Percentiles rank a stretch among this genome's conserved stretches.
These are phyloP conservation scores for Pseudogymnoascus sp. DNA, from an alignment of 2,329 filamentous ascomycete genomes.

Conservation along the genomic window DNA sequence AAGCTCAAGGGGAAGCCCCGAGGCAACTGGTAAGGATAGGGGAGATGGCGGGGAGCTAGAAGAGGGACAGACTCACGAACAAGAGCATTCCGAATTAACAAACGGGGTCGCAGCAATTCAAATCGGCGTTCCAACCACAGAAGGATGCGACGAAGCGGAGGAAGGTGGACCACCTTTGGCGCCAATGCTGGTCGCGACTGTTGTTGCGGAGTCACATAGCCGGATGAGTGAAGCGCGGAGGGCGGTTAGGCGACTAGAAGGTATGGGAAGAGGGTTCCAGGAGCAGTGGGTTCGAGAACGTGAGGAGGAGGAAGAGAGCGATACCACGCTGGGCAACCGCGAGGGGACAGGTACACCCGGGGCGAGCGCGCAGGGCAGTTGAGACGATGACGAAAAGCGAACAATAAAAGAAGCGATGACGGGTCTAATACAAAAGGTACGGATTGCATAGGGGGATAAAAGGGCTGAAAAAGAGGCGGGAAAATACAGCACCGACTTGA, in stretches of 20 bases:
- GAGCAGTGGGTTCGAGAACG: conserved; percentile 39
- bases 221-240: conserved; percentile 43
- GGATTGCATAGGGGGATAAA: not conserved
- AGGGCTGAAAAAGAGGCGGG: conserved; percentile 2
- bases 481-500: conserved; percentile 5
- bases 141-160: conserved; percentile 12
- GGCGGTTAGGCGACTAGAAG: conserved; percentile 45
- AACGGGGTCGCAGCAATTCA: not conserved
- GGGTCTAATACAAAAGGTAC: conserved; percentile 1
- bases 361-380: not conserved
- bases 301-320: conserved; percentile 11
- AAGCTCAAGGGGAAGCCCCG: not conserved
- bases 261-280: conserved; percentile 47
- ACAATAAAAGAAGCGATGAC: not conserved
- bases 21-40: not conserved
- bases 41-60: not conserved
- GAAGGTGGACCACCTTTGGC: conserved; percentile 26
- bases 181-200: conserved; percentile 46
- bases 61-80: not conserved
- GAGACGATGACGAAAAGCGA: not conserved
- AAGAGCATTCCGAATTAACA: not conserved
- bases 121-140: not conserved
- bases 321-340: not conserved
- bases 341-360: not conserved
- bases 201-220: conserved; percentile 42